Evolutionary conservation across 1,284 basidiomycete species (phyloP).

Genomic region (Coriolopsis trogii): DNA sequence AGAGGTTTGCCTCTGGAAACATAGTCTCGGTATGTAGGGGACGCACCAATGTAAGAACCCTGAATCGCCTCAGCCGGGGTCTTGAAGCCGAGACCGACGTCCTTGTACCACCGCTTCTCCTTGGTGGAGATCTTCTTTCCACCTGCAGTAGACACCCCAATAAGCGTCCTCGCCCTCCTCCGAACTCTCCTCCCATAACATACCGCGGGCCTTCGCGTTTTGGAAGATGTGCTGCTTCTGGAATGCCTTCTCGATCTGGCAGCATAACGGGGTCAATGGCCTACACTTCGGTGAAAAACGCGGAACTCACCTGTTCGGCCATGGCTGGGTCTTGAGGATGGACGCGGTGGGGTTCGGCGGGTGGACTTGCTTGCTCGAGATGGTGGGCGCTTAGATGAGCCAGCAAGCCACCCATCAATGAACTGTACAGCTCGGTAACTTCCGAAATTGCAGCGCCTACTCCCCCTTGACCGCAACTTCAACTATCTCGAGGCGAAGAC

Average conservation of each 20-base stretch:
- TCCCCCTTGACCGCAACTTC: not conserved
- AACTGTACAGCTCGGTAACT: slow-evolving; percentile 38
- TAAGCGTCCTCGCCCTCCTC: slow-evolving; percentile 15
- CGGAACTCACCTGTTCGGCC: slow-evolving; percentile 64
- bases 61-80: slow-evolving; percentile 96
- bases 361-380: slow-evolving; percentile 26
- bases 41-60: slow-evolving; percentile 94
- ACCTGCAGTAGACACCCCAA: slow-evolving; percentile 43
- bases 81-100: slow-evolving; percentile 97
- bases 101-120: slow-evolving; percentile 99
- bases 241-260: slow-evolving; percentile 89
- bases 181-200: slow-evolving; percentile 38
- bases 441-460: slow-evolving; percentile 23
- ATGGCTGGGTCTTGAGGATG: slow-evolving; percentile 44
- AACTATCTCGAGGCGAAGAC: no score
- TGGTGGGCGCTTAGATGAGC: slow-evolving; percentile 23
- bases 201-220: slow-evolving; percentile 93
- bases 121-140: slow-evolving; percentile 92
- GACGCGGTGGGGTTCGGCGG: slow-evolving; percentile 28
- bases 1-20: slow-evolving; percentile 6
- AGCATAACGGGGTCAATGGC: slow-evolving; percentile 10
- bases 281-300: not conserved
- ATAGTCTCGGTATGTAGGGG: not conserved
- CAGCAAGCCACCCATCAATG: slow-evolving; percentile 35
- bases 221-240: slow-evolving; percentile 99